phyloP scores from a whole-genome alignment of 768 basidiomycete genomes.

The Phaeotremella skinneri region DNA sequence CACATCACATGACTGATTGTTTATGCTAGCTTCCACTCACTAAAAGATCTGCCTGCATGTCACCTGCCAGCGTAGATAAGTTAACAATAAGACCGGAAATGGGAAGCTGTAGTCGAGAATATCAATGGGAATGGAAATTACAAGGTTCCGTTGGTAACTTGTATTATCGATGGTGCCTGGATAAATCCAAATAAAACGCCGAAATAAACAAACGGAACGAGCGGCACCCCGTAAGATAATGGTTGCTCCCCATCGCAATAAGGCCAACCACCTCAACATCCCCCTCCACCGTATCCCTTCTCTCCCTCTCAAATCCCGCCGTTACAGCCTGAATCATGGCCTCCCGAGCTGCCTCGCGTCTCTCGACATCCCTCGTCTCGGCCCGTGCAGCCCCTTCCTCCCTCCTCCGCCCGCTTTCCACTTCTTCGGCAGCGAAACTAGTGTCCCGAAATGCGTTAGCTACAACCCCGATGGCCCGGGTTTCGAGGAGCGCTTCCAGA shows the following conservation, averaged over 20 bases:
- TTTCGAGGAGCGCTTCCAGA: slow-evolving; percentile 36
- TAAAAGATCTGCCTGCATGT: too few relatives aligned
- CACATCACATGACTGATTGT: neutral
- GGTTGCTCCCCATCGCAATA: slow-evolving; percentile 3
- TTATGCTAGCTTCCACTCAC: too few relatives aligned
- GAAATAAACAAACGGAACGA: slow-evolving; percentile 10
- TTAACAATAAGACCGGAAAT: too few relatives aligned
- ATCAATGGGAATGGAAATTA: too few relatives aligned
- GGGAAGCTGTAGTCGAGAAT: too few relatives aligned
- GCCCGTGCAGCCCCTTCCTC: slow-evolving; percentile 2
- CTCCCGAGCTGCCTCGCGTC: slow-evolving; percentile 24
- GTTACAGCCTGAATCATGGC: slow-evolving; percentile 27
- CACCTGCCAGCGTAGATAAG: too few relatives aligned
- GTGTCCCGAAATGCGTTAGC: slow-evolving; percentile 38
- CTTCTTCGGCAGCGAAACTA: slow-evolving; percentile 26
- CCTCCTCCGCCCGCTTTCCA: slow-evolving; percentile 14
- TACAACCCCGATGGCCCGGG: slow-evolving; percentile 41
- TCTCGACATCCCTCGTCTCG: slow-evolving; percentile 19
- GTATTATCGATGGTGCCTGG: neutral
- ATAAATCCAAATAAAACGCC: slow-evolving; percentile 15
- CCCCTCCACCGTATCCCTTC: slow-evolving; percentile 4
- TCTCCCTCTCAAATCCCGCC: neutral
- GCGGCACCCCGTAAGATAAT: slow-evolving; percentile 9
- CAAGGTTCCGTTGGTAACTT: too few relatives aligned
- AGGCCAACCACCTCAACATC: slow-evolving; percentile 9